Base-by-base conservation (phyloP, 208 protist genomes). In the Leishmania tropica region DNA sequence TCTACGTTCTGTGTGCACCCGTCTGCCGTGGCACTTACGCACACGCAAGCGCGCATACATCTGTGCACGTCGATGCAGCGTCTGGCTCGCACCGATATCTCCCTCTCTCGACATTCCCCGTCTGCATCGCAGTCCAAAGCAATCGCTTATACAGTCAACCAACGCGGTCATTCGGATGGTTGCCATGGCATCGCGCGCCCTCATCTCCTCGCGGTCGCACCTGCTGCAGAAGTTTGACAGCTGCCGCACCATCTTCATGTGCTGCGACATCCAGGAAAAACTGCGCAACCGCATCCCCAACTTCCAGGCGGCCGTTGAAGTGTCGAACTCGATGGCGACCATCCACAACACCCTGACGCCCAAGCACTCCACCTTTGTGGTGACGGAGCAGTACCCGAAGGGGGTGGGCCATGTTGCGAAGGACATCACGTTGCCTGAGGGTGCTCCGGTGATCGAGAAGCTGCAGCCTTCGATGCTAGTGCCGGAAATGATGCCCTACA, bases 301-400 rank as follows among this genome's bases (percentile, higher is more conserved):
- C 80, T 94, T 96, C 48, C 21, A 74, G 13, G 88, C 88, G 54
- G 92, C 85, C 54, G 89, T 95, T 1, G 83, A 88, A 21, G 89
- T 96, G 3, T 92, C 93, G 1, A 95, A 96, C 81, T 80, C 81
- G 13, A 90, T 93, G 80, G 88, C 91, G 0, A 28, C 11, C 8
- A 58, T 94, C 2, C 88, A 93, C 81, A 45, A 76, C 42, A 45
- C 84, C 11, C 35, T 95, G 45, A 82, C 78, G 0, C 81, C 88
- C 0, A 67, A 83, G 72, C 71, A 89, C 62, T 87, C 92, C 4
- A 89, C 85, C 71, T 95, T 90, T 80, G 84, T 94, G 21, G 89
- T 89, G 2, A 96, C 93, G 47, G 92, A 95, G 85, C 93, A 96
- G 75, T 91, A 94, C 77, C 93, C 91, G 0, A 87, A 95, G 56